These are phyloP conservation scores for Lactuca sativa DNA, from an alignment of 129 eudicot species.

Conservation along the genomic window DNA sequence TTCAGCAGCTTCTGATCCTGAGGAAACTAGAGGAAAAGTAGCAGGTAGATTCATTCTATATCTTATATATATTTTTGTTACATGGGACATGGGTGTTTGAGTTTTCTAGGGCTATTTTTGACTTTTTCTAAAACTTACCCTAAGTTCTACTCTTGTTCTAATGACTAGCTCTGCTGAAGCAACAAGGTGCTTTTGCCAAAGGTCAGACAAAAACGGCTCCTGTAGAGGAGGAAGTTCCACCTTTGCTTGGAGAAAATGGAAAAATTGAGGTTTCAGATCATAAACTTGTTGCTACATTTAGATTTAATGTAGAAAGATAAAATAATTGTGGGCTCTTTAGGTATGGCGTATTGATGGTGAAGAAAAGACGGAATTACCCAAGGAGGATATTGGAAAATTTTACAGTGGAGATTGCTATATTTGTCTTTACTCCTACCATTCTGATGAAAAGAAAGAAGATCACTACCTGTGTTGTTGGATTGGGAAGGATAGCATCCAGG, in stretches of 20 bases:
- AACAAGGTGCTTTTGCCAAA: conserved; percentile 85
- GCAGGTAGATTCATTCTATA: conserved; percentile 89
- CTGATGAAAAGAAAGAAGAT: conserved; percentile 83
- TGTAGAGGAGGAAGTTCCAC: conserved; percentile 84
- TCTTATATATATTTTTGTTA: too few relatives aligned
- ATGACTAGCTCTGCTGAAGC: conserved; percentile 86
- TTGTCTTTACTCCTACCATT: conserved; percentile 75
- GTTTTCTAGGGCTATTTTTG: not conserved
- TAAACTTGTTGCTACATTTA: not conserved
- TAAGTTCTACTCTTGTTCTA: conserved; percentile 4
- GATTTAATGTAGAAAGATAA: conserved; percentile 7
- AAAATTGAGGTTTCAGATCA: conserved; percentile 64
- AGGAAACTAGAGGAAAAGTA: conserved; percentile 91
- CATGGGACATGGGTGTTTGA: too few relatives aligned
- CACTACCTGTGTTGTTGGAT: conserved; percentile 88
- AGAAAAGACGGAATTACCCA: conserved; percentile 71
- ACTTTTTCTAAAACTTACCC: not conserved
- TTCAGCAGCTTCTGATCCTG: conserved; percentile 60
- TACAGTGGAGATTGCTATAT: conserved; percentile 97
- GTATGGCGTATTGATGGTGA: conserved; percentile 85
- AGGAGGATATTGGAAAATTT: conserved; percentile 81
- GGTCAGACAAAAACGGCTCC: conserved; percentile 69
- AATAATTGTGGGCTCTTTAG: conserved; percentile 34
- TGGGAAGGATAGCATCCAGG: conserved; percentile 97
- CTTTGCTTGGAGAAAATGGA: conserved; percentile 88